A percentile compares a stretch with the other conserved stretches of the same genome.
Evolutionary conservation across 179 eudicot species (phyloP).

Genomic region (Camellia oleifera): DNA sequence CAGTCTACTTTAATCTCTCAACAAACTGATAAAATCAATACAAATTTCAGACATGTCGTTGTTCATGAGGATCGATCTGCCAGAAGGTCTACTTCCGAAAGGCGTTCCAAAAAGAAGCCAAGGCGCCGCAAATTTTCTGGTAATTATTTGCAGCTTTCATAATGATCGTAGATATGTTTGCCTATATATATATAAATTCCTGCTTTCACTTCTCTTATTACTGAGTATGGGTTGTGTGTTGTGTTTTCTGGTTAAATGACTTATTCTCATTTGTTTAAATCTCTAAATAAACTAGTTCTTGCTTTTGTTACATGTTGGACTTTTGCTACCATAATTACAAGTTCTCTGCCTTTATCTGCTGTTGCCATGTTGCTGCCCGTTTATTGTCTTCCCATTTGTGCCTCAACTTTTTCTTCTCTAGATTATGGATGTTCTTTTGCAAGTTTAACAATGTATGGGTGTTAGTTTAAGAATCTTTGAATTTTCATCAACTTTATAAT

Average conservation of each 20-base stretch:
- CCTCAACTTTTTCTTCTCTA: neutral
- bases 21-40: constrained; percentile 29
- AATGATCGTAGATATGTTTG: neutral
- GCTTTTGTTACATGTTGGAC: neutral
- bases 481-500: neutral
- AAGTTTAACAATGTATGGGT: neutral
- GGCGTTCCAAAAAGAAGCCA: constrained; percentile 51
- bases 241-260: neutral
- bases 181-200: neutral
- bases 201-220: neutral
- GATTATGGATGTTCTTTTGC: neutral
- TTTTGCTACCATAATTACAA: neutral
- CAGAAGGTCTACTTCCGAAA: constrained; percentile 41
- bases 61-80: constrained; percentile 38
- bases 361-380: neutral
- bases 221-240: neutral
- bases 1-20: constrained; percentile 32
- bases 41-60: constrained; percentile 31
- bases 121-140: constrained; percentile 67
- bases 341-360: neutral
- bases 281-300: neutral
- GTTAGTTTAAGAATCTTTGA: neutral
- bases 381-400: neutral
- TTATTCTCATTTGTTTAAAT: neutral
- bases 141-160: constrained; percentile 25